Base-by-base conservation (phyloP, 495 filamentous ascomycete genomes). In the Penicillium waksmanii region DNA sequence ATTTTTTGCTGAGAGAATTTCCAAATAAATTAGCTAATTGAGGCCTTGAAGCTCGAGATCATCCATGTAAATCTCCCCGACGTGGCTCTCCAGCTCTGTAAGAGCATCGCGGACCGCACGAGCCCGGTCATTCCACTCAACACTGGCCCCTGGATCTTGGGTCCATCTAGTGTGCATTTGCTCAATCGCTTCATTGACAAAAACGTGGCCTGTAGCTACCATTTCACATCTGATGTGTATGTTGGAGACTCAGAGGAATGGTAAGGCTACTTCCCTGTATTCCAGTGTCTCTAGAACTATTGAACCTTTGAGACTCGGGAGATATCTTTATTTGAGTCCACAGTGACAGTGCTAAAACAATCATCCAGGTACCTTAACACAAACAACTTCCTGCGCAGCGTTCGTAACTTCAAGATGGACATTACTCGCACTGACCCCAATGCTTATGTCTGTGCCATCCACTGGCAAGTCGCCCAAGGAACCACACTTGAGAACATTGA, bases 401-500 rank as follows among this genome's bases (percentile, higher is more conserved):
- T 42, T 9, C 11, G 38, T 13, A 42, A 42, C 15, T 42, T 42
- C 38, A 42, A 42, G 15, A 42, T 42, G 10, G 38, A 42, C 15
- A 42, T 42, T 42, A 9, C 10, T 1, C 38, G 10, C 5, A 42
- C 38, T 21, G 21, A 42, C 15, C 38, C 38, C 11, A 13, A 9
- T 5, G 38, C 38, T 13, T 42, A 42, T 42, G 15, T 42, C 38
- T 42, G 38, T 42, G 38, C 38, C 5, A 67, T 80, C 34, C 73
- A 79, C 57, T 79, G 74, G 73, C 76, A 77, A 50, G 74, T 77
- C 6, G 71, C 67, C 0, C 77, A 78, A 50, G 76, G 65, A 1
- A 78, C 74, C 0, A 66, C 61, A 6, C 65, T 85, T 8, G 72
- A 79, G 63, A 85, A 85, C 64, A 74, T 83, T 33, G 63, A 71